Evolutionary conservation across 2,329 filamentous ascomycete species (phyloP).

Genomic region (Aspergillus floridensis): DNA sequence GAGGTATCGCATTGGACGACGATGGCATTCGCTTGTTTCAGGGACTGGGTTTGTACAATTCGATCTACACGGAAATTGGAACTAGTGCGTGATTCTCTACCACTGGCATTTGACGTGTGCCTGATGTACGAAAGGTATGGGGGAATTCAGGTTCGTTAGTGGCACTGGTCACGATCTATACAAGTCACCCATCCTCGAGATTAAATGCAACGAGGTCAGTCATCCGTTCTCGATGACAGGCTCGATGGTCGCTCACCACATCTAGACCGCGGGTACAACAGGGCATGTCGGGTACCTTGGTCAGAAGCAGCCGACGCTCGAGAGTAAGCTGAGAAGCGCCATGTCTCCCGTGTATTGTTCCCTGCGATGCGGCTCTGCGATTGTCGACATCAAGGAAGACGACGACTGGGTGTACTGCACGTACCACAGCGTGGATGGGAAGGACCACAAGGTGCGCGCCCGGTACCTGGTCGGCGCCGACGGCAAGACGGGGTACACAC

Average conservation of each 20-base stretch:
- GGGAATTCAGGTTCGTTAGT: slow-evolving; percentile 25
- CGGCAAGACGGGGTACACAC: slow-evolving; percentile 48
- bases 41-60: slow-evolving; percentile 28
- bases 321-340: slow-evolving; percentile 22
- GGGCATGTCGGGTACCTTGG: slow-evolving; percentile 31
- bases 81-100: slow-evolving; percentile 16
- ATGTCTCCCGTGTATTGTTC: slow-evolving; percentile 14
- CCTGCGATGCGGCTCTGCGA: slow-evolving; percentile 18
- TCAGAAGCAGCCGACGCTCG: slow-evolving; percentile 32
- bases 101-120: background rate
- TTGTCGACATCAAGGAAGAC: slow-evolving; percentile 17
- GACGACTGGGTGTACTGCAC: slow-evolving; percentile 14
- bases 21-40: slow-evolving; percentile 33
- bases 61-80: slow-evolving; percentile 29
- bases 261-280: slow-evolving; percentile 27
- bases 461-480: slow-evolving; percentile 46
- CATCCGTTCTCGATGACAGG: background rate
- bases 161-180: slow-evolving; percentile 20
- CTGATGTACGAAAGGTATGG: slow-evolving; percentile 16
- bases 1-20: slow-evolving; percentile 35
- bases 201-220: slow-evolving; percentile 22
- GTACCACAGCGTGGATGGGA: slow-evolving; percentile 22
- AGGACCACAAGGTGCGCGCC: slow-evolving; percentile 17
- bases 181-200: slow-evolving; percentile 23
- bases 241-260: background rate